These are phyloP conservation scores for Capronia coronata DNA, from an alignment of 2,329 filamentous ascomycete species.

Conservation along the genomic window DNA sequence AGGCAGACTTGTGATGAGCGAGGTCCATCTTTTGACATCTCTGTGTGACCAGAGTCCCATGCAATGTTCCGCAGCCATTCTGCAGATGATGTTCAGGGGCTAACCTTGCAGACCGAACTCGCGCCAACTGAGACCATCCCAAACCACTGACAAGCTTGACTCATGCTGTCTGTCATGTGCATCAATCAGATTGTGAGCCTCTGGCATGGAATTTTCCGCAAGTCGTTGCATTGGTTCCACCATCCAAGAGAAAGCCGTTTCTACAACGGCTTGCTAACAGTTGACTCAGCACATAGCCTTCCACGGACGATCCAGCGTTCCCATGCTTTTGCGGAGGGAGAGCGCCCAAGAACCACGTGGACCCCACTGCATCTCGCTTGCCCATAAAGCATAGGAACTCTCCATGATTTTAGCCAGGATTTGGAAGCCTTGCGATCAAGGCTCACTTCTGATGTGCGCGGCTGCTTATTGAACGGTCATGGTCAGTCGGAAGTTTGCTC, in stretches of 20 bases:
- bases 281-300: not conserved
- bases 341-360: not conserved
- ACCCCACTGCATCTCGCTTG: not conserved
- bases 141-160: slow-evolving; percentile 5
- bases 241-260: not conserved
- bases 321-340: not conserved
- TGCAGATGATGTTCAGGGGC: slow-evolving; percentile 20
- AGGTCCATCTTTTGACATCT: slow-evolving; percentile 22
- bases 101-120: slow-evolving; percentile 11
- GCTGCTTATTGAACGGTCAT: not conserved
- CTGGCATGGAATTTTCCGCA: slow-evolving; percentile 9
- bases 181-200: slow-evolving; percentile 8
- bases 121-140: slow-evolving; percentile 5
- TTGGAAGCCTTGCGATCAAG: slow-evolving; percentile 4
- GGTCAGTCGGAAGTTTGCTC: slow-evolving; percentile 18
- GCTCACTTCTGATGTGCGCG: not conserved
- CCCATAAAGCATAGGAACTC: not conserved
- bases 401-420: not conserved
- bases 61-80: slow-evolving; percentile 22
- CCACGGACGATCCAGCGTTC: not conserved
- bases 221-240: not conserved
- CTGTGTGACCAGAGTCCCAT: slow-evolving; percentile 15
- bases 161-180: slow-evolving; percentile 18
- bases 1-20: slow-evolving; percentile 5
- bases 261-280: not conserved